phyloP scores from a whole-genome alignment of 768 basidiomycete genomes.

The Infundibulicybe gibba region DNA sequence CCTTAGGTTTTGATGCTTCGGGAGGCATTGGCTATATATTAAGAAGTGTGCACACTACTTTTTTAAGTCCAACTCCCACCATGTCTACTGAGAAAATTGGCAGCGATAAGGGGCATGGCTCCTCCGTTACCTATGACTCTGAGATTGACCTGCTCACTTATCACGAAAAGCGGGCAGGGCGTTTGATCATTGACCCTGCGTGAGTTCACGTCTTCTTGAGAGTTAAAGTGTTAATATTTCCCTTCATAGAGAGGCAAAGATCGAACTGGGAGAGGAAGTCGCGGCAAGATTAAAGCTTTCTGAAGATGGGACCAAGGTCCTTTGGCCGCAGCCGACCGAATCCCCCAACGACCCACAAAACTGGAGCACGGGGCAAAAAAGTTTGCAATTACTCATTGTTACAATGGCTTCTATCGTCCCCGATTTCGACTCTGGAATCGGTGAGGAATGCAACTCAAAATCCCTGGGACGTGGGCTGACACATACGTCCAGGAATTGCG shows the following conservation, averaged over 20 bases:
- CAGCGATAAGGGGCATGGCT: conserved; percentile 15
- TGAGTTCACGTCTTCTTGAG: conserved; percentile 17
- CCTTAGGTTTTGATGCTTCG: no score
- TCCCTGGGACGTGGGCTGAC: neutral
- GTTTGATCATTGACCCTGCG: conserved; percentile 58
- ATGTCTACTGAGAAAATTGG: conserved; percentile 23
- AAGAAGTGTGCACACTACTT: no score
- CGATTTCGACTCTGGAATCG: conserved; percentile 58
- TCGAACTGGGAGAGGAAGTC: conserved; percentile 50
- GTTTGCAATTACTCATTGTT: conserved; percentile 44
- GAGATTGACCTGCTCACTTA: conserved; percentile 30
- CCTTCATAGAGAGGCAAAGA: conserved; percentile 41
- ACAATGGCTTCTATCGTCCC: conserved; percentile 58
- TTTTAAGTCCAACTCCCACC: neutral
- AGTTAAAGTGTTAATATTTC: neutral
- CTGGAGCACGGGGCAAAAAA: conserved; percentile 47
- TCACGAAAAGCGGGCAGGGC: conserved; percentile 51
- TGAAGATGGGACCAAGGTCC: conserved; percentile 45
- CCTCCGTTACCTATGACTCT: conserved; percentile 10
- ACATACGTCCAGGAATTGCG: conserved; percentile 39
- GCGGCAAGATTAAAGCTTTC: conserved; percentile 51
- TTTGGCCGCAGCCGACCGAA: conserved; percentile 58
- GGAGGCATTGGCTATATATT: no score
- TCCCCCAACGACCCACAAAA: conserved; percentile 30
- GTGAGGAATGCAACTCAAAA: conserved; percentile 10